Evolutionary conservation across 495 filamentous ascomycete genomes (phyloP), one percentile per base, ranked within the genome.

Genomic region (Penicillium waksmanii): DNA sequence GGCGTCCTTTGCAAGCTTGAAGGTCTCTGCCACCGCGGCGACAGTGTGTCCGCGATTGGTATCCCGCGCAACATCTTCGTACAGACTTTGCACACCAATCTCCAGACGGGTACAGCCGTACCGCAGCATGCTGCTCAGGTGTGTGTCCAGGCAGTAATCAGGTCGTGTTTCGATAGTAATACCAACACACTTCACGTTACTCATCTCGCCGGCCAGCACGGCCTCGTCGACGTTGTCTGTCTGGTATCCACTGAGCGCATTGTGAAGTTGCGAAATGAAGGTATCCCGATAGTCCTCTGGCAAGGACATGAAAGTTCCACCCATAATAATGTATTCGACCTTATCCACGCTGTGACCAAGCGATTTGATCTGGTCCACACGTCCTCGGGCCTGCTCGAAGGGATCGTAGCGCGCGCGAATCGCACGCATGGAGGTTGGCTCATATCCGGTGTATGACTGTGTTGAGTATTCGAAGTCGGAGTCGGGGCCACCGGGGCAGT

Each of bases 241-340:
- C 61, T 93, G 89, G 66, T 98, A 98, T 3, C 95, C 95, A 67
- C 89, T 93, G 36, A 98, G 82, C 9, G 95, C 95, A 72, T 98
- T 98, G 76, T 98, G 96, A 53, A 98, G 83, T 64, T 96, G 93
- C 9, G 93, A 89, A 51, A 98, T 96, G 66, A 98, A 98, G 36
- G 89, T 84, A 46, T 98, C 90, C 31, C 95, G 82, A 71, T 98
- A 98, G 11, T 86, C 84, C 66, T 92, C 86, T 3, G 95, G 85
- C 15, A 98, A 76, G 0, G 93, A 97, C 95, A 98, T 98, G 73
- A 98, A 98, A 1, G 95, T 98, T 57, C 95, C 95, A 57, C 95
- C 95, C 95, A 98, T 98, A 64, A 98, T 96, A 69, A 98, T 98
- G 71, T 97, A 98, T 77, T 98, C 95, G 3, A 98, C 95, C 69